phyloP scores from a whole-genome alignment of 805 yeast genomes.

The Wickerhamomyces silvicola region DNA sequence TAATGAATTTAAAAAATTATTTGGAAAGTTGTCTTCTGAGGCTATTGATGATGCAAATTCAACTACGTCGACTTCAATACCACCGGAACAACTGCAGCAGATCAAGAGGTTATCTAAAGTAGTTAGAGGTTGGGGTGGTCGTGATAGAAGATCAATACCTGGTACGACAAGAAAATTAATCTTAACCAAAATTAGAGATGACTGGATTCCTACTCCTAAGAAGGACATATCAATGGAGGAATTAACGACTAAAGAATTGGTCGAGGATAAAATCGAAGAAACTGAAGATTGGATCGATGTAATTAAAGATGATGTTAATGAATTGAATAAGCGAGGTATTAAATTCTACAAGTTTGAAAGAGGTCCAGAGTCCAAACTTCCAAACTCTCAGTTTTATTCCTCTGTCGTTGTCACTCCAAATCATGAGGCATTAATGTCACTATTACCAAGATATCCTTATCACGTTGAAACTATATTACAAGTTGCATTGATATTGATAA shows the following conservation, averaged over 20 bases:
- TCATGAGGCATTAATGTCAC: conserved; percentile 59
- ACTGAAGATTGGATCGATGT: conserved; percentile 44
- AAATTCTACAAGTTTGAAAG: conserved; percentile 50
- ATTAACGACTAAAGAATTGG: conserved; percentile 32
- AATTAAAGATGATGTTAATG: conserved; percentile 32
- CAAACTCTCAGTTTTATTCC: conserved; percentile 47
- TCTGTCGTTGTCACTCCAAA: conserved; percentile 71
- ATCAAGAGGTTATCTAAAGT: conserved; percentile 43
- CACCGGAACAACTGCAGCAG: conserved; percentile 63
- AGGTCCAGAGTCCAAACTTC: conserved; percentile 27
- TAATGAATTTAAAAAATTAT: conserved; percentile 59
- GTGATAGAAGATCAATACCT: conserved; percentile 66
- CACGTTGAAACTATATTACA: conserved; percentile 76
- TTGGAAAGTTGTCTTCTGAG: conserved; percentile 64
- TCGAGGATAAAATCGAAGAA: conserved; percentile 26
- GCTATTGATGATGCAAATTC: conserved; percentile 71
- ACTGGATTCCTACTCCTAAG: conserved; percentile 67
- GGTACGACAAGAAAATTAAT: conserved; percentile 63
- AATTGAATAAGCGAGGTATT: conserved; percentile 38
- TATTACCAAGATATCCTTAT: conserved; percentile 57
- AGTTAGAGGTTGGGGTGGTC: conserved; percentile 84
- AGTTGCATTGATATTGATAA: conserved; percentile 62
- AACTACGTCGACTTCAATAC: conserved; percentile 60
- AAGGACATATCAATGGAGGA: conserved; percentile 60
- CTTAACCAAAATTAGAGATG: conserved; percentile 69